Evolutionary conservation across 2,329 filamentous ascomycete genomes (phyloP).

Genomic region (Aspergillus texensis): DNA sequence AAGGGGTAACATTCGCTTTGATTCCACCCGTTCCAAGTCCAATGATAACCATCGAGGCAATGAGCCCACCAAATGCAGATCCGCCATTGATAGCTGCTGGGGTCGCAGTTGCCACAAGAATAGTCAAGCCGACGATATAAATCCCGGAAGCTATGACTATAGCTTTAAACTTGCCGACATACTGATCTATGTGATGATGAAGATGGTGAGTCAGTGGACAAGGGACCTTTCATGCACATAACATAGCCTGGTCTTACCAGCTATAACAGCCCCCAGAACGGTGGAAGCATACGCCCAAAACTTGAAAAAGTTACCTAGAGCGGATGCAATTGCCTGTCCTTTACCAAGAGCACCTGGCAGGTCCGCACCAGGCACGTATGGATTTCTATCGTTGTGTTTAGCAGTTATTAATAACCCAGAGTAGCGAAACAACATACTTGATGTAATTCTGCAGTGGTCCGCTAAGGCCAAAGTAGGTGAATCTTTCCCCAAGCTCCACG

Average conservation of each 20-base stretch:
- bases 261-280: conserved; percentile 53
- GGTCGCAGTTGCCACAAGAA: conserved; percentile 34
- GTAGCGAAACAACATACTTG: conserved; percentile 19
- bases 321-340: conserved; percentile 18
- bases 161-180: conserved; percentile 57
- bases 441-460: conserved; percentile 38
- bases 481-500: conserved; percentile 35
- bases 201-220: background rate
- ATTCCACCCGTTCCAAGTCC: conserved; percentile 2
- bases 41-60: background rate
- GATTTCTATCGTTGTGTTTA: conserved; percentile 9
- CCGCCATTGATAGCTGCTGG: background rate
- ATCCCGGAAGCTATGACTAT: conserved; percentile 52
- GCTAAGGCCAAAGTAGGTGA: conserved; percentile 33
- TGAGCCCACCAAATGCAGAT: background rate
- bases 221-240: background rate
- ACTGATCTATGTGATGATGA: conserved; percentile 44
- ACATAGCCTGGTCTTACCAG: conserved; percentile 7
- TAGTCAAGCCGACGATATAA: conserved; percentile 55
- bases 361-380: conserved; percentile 16
- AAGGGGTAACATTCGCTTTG: conserved; percentile 53
- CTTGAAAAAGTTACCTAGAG: conserved; percentile 31
- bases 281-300: conserved; percentile 53
- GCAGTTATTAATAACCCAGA: background rate
- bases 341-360: conserved; percentile 17